Evolutionary conservation across 2,329 filamentous ascomycete genomes (phyloP), one percentile per base, ranked within the genome.

Genomic region (Leptographium wingfieldii): DNA sequence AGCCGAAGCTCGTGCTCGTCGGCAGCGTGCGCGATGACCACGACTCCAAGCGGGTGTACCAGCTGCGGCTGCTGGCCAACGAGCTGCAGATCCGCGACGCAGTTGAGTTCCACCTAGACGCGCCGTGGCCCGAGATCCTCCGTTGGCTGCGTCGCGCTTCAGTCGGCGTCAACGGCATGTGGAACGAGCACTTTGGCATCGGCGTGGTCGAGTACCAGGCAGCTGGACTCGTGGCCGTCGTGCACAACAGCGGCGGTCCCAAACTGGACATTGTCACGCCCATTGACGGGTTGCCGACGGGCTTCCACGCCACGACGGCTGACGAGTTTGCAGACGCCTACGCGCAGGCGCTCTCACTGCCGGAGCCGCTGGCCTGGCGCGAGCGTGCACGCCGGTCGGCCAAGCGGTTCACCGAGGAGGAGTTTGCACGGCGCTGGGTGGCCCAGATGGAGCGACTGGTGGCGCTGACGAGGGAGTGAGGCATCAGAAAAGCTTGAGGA

Each of bases 151-250:
- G 83, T 58, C 84, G 78, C 63, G 85, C 88, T 4, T 92, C 84
- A 22, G 82, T 99, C 1, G 94, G 94, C 56, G 91, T 95, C 35
- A 99, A 99, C 67, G 90, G 88, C 68, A 99, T 99, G 94, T 99
- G 94, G 92, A 97, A 96, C 71, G 94, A 99, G 75, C 94, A 99
- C 72, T 99, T 99, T 70, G 94, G 94, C 27, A 99, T 99, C 61
- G 94, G 94, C 1, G 92, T 97, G 19, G 94, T 99, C 49, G 94
- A 99, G 76, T 99, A 97, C 70, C 92, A 97, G 70, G 94, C 94
- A 4, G 94, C 94, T 0, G 94, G 94, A 1, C 77, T 99, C 61
- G 91, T 99, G 60, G 85, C 87, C 5, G 92, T 99, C 0, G 94
- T 97, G 10, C 94, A 99, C 68, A 80, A 96, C 72, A 94, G 88